Evolutionary conservation across 2,329 filamentous ascomycete species (phyloP).

Genomic region (Arthrocladium fulminans): DNA sequence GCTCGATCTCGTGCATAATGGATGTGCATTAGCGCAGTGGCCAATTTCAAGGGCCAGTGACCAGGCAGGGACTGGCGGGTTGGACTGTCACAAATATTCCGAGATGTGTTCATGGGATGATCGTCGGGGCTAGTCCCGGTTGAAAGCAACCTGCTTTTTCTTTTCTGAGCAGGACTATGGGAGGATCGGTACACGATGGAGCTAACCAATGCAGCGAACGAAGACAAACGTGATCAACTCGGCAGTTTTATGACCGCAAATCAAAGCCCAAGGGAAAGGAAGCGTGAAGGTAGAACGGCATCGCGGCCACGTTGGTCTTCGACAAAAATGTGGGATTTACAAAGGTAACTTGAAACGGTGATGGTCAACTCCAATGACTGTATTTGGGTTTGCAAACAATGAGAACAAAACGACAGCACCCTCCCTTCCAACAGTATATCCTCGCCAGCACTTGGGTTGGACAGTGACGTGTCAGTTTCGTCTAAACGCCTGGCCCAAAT

Average conservation of each 20-base stretch:
- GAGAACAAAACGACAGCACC: slow-evolving; percentile 1
- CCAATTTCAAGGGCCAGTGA: neutral
- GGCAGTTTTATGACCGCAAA: neutral
- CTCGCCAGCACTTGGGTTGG: slow-evolving; percentile 8
- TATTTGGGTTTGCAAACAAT: neutral
- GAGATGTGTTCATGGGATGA: neutral
- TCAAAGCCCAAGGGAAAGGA: neutral
- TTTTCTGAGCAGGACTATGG: neutral
- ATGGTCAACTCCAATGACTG: neutral
- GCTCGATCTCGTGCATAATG: slow-evolving; percentile 3
- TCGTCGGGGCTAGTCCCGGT: neutral
- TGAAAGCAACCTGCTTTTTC: too few relatives aligned
- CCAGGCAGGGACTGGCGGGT: neutral
- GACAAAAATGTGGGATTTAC: neutral
- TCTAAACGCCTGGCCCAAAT: neutral
- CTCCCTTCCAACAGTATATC: slow-evolving; percentile 6
- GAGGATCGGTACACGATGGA: neutral
- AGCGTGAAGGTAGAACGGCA: neutral
- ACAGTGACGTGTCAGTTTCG: slow-evolving; percentile 5
- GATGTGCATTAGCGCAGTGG: slow-evolving; percentile 6
- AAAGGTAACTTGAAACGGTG: neutral
- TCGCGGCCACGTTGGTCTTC: neutral
- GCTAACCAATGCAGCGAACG: neutral
- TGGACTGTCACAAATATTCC: neutral
- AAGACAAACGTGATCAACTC: neutral